Percentiles rank a stretch among this genome's conserved stretches.
Evolutionary conservation across 805 yeast genomes (phyloP).

Genomic region (Saturnispora ahearnii): DNA sequence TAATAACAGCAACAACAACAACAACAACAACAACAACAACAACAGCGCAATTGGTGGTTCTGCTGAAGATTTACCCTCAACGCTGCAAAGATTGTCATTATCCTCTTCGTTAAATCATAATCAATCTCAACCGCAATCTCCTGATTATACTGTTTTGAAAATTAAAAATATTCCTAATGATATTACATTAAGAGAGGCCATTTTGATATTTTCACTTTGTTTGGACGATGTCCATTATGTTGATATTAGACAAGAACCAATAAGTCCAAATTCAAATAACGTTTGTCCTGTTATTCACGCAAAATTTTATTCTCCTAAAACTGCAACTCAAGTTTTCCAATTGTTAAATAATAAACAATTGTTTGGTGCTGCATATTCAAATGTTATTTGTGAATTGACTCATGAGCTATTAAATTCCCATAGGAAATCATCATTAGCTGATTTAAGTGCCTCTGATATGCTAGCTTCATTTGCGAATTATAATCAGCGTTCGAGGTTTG

Average conservation of each 20-base stretch:
- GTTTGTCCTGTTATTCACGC: conserved; percentile 34
- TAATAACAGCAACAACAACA: not conserved
- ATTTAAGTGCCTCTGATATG: conserved; percentile 3
- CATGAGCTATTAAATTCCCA: not conserved
- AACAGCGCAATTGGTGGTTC: conserved; percentile 5
- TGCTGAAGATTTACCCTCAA: conserved; percentile 11
- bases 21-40: not conserved
- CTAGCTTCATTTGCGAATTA: conserved; percentile 3
- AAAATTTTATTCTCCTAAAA: conserved; percentile 34
- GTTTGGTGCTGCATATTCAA: conserved; percentile 41
- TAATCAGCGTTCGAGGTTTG: conserved; percentile 8
- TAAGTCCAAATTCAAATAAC: conserved; percentile 13
- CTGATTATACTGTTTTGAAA: conserved; percentile 23
- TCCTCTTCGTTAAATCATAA: not conserved
- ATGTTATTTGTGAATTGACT: conserved; percentile 32
- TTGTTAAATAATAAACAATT: conserved; percentile 34
- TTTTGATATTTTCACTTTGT: conserved; percentile 61
- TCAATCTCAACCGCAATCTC: not conserved
- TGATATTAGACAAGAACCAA: conserved; percentile 26
- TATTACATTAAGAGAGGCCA: conserved; percentile 56
- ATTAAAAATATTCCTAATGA: conserved; percentile 56
- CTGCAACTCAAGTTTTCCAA: conserved; percentile 37
- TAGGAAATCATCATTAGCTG: conserved; percentile 2
- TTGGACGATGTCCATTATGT: conserved; percentile 42
- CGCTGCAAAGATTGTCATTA: conserved; percentile 11